Evolutionary conservation across 169 alveolate genomes (phyloP).

Genomic region (Cryptosporidium sp.): DNA sequence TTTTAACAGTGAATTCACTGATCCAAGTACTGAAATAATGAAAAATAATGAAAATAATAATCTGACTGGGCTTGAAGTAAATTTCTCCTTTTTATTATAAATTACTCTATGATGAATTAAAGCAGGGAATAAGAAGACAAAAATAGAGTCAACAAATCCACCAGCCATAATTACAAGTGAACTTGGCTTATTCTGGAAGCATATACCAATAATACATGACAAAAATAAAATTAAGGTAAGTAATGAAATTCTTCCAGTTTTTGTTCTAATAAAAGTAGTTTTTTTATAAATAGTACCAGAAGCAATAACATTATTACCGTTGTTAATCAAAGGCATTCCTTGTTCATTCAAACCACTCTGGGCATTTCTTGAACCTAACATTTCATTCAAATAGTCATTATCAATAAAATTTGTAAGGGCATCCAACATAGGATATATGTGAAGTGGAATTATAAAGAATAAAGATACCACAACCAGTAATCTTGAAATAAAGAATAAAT

Average conservation of each 20-base stretch:
- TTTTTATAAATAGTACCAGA: not conserved
- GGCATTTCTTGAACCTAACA: not conserved
- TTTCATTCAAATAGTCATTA: slow-evolving; percentile 27
- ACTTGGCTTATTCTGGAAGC: slow-evolving; percentile 3
- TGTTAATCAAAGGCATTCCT: slow-evolving; percentile 5
- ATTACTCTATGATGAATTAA: slow-evolving; percentile 43
- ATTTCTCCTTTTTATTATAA: slow-evolving; percentile 1
- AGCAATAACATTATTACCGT: not conserved
- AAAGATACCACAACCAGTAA: slow-evolving; percentile 18
- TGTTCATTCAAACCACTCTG: slow-evolving; percentile 3
- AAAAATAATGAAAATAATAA: slow-evolving; percentile 26
- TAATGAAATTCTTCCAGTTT: slow-evolving; percentile 48
- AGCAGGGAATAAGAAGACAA: slow-evolving; percentile 65
- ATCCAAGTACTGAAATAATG: slow-evolving; percentile 31
- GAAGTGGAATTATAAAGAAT: slow-evolving; percentile 56
- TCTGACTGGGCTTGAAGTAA: slow-evolving; percentile 35
- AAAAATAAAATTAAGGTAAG: slow-evolving; percentile 16
- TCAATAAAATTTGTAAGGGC: slow-evolving; percentile 55
- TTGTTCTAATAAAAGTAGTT: slow-evolving; percentile 30
- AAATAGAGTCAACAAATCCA: slow-evolving; percentile 63
- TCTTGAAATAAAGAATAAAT: slow-evolving; percentile 13
- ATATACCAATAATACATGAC: slow-evolving; percentile 33
- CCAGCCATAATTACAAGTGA: slow-evolving; percentile 36
- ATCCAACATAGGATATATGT: slow-evolving; percentile 69
- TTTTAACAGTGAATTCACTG: not conserved